Base-by-base conservation (phyloP, 768 basidiomycete genomes). In the Ramaria sp. region DNA sequence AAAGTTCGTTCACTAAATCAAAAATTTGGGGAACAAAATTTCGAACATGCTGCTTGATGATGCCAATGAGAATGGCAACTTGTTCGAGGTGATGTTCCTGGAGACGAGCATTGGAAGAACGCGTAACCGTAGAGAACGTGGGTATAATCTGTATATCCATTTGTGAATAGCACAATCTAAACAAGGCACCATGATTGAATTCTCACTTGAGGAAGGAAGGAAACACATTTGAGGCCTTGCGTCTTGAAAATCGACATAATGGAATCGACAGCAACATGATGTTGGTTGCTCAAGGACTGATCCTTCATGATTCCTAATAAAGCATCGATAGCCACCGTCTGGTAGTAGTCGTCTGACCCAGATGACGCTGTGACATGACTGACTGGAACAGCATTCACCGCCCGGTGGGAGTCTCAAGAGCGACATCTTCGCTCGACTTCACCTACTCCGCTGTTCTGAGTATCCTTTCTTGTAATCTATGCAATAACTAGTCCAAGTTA, bases 241-340 rank as follows among this genome's bases (percentile, higher is more conserved):
- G 93, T 96, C 70, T 94, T 93, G 79, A 98, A 99, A 59, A 99
- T 98, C 47, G 91, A 87, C 91, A 98, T 97, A 63, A 99, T 88
- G 1, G 93, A 93, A 67, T 98, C 93, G 57, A 98, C 93, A 48
- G 94, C 95, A 22, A 84, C 88, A 64, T 96, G 88, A 64, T 97
- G 93, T 63, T 91, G 86, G 56, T 76, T 83, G 64, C 79, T 87
- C 59, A 96, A 76, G 1, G 92, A 84, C 54, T 89, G 84, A 67
- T 99, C 96, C 66, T 85, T 89, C 60, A 99, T 69, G 58, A 99
- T 88, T 42, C 82, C 78, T 34, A 98, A 78, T 10, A 99, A 78
- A 0, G 92, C 80, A 27, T 82, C 87, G 67, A 99, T 90, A 38
- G 94, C 94, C 6, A 94, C 91, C 6, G 91, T 91, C 67, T 98